These are phyloP conservation scores for Argentina anserina DNA, from an alignment of 306 rosid species.

Conservation along the genomic window DNA sequence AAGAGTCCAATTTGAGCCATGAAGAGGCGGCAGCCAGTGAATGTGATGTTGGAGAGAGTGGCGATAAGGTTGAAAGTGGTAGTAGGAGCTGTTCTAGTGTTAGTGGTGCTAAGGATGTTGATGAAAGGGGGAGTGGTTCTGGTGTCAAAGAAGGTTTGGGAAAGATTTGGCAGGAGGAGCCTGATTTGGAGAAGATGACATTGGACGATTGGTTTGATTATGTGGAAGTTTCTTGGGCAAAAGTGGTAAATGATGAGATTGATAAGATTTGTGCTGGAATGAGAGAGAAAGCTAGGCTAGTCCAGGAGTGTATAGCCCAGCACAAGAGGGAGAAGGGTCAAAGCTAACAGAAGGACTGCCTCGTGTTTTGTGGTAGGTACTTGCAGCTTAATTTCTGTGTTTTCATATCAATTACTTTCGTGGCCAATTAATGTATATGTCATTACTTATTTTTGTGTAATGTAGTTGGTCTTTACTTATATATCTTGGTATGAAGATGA, in stretches of 20 bases:
- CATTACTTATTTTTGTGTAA: not conserved
- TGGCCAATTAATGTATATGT: not conserved
- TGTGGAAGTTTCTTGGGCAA: not conserved
- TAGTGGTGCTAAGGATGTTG: not conserved
- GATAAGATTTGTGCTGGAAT: not conserved
- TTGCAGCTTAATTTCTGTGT: not conserved
- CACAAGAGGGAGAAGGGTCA: not conserved
- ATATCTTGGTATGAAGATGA: not conserved
- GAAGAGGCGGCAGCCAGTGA: not conserved
- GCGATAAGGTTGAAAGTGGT: not conserved
- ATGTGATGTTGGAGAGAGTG: slow-evolving; percentile 7
- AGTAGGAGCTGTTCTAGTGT: not conserved
- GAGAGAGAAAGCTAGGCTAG: not conserved
- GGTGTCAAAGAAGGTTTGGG: not conserved
- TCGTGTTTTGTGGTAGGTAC: not conserved
- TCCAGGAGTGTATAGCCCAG: slow-evolving; percentile 1
- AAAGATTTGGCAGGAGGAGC: not conserved
- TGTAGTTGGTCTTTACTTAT: not conserved
- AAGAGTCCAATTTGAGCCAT: not conserved
- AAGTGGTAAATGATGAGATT: not conserved
- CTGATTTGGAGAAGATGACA: not conserved
- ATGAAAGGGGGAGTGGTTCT: not conserved
- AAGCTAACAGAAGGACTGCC: not conserved
- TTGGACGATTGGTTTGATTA: slow-evolving; percentile 1
- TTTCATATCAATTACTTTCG: not conserved